These are phyloP conservation scores for Magnolia kwangsiensis DNA, from an alignment of 164 flowering plant genomes.

Conservation along the genomic window DNA sequence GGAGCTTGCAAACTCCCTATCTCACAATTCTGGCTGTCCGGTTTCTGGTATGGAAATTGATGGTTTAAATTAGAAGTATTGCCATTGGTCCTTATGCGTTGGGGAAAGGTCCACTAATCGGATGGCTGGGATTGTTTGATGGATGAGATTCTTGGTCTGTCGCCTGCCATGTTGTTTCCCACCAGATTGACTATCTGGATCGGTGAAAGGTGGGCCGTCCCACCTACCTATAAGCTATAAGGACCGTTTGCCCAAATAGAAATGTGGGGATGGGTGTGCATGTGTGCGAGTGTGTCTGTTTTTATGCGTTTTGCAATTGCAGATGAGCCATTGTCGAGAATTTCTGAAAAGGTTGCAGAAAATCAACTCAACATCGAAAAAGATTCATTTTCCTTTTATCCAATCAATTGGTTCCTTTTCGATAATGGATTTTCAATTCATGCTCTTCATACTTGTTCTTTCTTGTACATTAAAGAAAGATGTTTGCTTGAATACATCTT, in stretches of 20 bases:
- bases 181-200: background rate
- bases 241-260: background rate
- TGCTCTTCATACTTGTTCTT: no score
- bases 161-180: background rate
- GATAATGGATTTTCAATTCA: background rate
- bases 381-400: background rate
- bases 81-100: no score
- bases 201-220: background rate
- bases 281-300: background rate
- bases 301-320: background rate
- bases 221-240: no score
- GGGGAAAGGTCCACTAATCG: background rate
- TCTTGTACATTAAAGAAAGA: no score
- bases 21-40: no score
- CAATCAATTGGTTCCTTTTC: background rate
- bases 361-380: background rate
- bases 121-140: background rate
- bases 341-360: background rate
- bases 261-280: background rate
- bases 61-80: no score
- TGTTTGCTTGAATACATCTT: no score
- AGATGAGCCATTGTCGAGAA: background rate
- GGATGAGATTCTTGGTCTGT: background rate
- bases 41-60: no score
- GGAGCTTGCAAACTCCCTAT: no score